Conservation (phyloP, 441 rosid species). For the Iberis amara region DNA sequence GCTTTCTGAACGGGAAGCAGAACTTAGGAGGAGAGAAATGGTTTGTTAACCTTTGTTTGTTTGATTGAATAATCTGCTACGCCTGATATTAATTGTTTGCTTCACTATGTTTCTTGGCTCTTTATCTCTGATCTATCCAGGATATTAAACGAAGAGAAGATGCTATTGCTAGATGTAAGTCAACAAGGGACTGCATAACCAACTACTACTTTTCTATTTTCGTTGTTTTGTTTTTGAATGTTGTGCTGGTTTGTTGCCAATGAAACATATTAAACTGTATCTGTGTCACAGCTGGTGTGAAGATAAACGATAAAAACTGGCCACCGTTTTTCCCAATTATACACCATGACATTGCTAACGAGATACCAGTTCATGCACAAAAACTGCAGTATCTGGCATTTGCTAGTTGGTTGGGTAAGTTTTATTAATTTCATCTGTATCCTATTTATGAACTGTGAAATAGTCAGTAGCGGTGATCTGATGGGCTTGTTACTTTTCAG, state of each 20-base stretch:
- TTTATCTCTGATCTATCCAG: constrained; percentile 30
- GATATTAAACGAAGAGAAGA: constrained; percentile 85
- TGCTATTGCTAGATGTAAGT: constrained; percentile 55
- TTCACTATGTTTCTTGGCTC: not conserved
- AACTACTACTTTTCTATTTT: not conserved
- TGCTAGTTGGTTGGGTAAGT: constrained; percentile 86
- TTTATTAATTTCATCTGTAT: not conserved
- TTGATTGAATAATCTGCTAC: too few species aligned
- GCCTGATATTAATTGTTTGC: not conserved
- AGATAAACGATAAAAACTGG: constrained; percentile 69
- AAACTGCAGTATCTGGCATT: constrained; percentile 87
- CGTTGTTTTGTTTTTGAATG: not conserved
- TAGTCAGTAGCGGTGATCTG: not conserved
- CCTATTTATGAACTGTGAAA: not conserved
- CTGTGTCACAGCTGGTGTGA: constrained; percentile 54
- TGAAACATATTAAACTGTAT: not conserved
- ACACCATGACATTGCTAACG: constrained; percentile 88
- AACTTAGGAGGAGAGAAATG: constrained; percentile 79
- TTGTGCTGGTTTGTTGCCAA: not conserved
- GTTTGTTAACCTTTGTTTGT: constrained; percentile 29
- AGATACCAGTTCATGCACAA: constrained; percentile 81
- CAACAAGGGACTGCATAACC: not conserved
- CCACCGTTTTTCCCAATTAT: constrained; percentile 86
- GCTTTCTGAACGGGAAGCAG: constrained; percentile 79
- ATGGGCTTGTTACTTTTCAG: constrained; percentile 35